A percentile compares a stretch with the other conserved stretches of the same genome.
Conservation (phyloP, 2,329 filamentous ascomycete genomes). For the Ceratocystis papillata region DNA sequence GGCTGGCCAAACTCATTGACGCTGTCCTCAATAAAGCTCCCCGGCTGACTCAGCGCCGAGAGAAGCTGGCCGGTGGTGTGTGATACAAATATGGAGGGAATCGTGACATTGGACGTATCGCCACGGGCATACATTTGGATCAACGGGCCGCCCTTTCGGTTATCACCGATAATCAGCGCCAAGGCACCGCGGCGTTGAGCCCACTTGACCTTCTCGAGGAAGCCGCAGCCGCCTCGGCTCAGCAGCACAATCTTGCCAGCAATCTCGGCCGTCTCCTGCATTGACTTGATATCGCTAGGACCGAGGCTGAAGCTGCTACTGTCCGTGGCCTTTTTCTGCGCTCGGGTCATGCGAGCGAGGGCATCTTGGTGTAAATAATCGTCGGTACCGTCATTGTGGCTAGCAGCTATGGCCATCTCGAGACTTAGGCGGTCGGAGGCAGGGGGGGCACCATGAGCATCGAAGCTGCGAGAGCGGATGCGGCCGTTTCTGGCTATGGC, state of each 20-base stretch:
- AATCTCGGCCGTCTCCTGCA: constrained; percentile 88
- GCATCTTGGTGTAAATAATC: constrained; percentile 59
- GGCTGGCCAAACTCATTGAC: constrained; percentile 51
- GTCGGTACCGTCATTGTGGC: constrained; percentile 63
- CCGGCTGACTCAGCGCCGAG: constrained; percentile 70
- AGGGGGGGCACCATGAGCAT: neutral
- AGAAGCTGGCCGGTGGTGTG: constrained; percentile 88
- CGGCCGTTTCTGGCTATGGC: neutral
- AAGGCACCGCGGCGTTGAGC: constrained; percentile 80
- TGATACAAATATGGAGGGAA: constrained; percentile 89
- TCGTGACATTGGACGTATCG: constrained; percentile 88
- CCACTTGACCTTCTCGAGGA: constrained; percentile 96
- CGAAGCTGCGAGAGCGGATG: neutral
- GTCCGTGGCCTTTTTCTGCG: constrained; percentile 32
- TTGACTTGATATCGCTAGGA: constrained; percentile 63
- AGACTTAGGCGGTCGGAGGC: too few species aligned
- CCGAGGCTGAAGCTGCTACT: constrained; percentile 51
- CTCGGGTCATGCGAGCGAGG: constrained; percentile 30
- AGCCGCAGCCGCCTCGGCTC: constrained; percentile 87
- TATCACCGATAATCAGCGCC: constrained; percentile 87
- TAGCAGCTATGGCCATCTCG: neutral
- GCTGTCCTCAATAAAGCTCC: constrained; percentile 50
- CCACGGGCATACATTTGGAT: constrained; percentile 98
- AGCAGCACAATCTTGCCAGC: constrained; percentile 84
- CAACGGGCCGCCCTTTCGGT: constrained; percentile 75